phyloP scores from a whole-genome alignment of 2,329 filamentous ascomycete genomes.

The Neonectria faginata region DNA sequence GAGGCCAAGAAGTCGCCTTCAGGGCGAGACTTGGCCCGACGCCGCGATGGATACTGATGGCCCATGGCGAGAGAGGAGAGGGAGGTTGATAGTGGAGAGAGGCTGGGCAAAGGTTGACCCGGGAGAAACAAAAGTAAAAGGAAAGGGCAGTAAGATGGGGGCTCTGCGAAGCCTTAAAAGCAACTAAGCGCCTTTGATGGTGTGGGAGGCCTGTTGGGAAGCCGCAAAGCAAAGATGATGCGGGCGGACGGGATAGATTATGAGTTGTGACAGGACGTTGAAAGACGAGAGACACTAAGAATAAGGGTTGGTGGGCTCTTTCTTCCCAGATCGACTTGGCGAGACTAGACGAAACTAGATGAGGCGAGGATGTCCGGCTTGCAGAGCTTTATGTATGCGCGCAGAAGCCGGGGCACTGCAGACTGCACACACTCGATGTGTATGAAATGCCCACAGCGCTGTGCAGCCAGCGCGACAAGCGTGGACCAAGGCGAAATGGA shows the following conservation, averaged over 20 bases:
- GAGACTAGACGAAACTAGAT: constrained; percentile 21
- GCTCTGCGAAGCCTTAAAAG: not conserved
- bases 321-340: constrained; percentile 26
- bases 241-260: constrained; percentile 21
- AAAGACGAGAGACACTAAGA: not conserved
- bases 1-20: constrained; percentile 43
- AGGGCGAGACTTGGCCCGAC: constrained; percentile 40
- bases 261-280: constrained; percentile 3
- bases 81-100: not conserved
- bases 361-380: constrained; percentile 19
- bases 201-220: not conserved
- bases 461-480: constrained; percentile 8
- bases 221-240: constrained; percentile 4
- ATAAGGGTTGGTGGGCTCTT: not conserved
- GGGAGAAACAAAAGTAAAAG: not conserved
- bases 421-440: too few species aligned
- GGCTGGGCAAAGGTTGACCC: not conserved
- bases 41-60: constrained; percentile 40
- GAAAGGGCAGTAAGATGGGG: not conserved
- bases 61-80: constrained; percentile 38
- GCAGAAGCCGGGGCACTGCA: not conserved
- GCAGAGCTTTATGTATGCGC: constrained; percentile 39
- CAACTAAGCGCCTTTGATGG: not conserved
- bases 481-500: constrained; percentile 3
- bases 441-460: too few species aligned